Evolutionary conservation across 805 yeast species (phyloP).

Genomic region (Limtongozyma cylindracea): DNA sequence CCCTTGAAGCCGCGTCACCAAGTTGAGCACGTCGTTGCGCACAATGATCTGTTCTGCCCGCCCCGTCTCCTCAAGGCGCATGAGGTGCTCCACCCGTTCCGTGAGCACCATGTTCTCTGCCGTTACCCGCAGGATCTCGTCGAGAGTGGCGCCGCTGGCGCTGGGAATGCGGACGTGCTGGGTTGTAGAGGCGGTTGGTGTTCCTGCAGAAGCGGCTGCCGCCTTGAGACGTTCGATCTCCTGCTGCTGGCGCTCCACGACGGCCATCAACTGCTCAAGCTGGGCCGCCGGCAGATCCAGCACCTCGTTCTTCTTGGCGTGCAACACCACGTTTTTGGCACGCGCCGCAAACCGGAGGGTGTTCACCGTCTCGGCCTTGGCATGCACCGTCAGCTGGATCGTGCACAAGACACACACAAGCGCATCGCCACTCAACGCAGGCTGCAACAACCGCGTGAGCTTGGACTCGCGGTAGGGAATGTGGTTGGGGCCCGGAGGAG

Average conservation of each 20-base stretch:
- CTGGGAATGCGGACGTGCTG: too few species aligned
- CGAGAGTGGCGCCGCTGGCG: not conserved
- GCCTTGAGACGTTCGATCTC: conserved; percentile 18
- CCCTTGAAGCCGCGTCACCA: too few species aligned
- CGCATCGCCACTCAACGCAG: conserved; percentile 74
- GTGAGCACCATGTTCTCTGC: conserved; percentile 41
- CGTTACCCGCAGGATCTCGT: conserved; percentile 8
- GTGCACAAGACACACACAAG: conserved; percentile 75
- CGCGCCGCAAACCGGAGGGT: conserved; percentile 83
- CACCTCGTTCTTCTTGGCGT: conserved; percentile 27
- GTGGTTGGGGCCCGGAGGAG: conserved; percentile 21
- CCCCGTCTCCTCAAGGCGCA: conserved; percentile 35
- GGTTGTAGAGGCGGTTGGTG: not conserved
- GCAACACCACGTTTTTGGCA: conserved; percentile 64
- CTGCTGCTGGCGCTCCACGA: conserved; percentile 32
- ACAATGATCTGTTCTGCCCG: conserved; percentile 27
- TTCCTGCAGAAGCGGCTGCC: conserved; percentile 1
- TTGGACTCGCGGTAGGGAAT: conserved; percentile 89
- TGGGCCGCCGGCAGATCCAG: conserved; percentile 16
- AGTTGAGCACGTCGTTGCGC: conserved; percentile 33
- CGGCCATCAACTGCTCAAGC: conserved; percentile 27
- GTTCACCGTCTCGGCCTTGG: conserved; percentile 58
- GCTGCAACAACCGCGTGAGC: conserved; percentile 72
- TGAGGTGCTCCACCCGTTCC: conserved; percentile 46
- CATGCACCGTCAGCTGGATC: conserved; percentile 29